phyloP scores from a whole-genome alignment of 1,139 yeast genomes.

The Chernovozyma aurita region DNA sequence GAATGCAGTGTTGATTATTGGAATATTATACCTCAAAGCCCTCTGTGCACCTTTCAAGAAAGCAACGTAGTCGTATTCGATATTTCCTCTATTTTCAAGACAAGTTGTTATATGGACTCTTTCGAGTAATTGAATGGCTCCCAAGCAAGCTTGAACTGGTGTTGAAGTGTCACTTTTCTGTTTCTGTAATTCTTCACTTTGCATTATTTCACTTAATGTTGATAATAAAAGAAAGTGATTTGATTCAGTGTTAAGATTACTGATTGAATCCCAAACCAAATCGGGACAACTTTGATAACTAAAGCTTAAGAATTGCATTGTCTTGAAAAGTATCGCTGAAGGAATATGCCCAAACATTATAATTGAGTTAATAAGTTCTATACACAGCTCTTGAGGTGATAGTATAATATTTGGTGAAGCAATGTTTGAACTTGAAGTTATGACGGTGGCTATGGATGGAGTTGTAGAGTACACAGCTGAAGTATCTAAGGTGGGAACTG shows the following conservation, averaged over 20 bases:
- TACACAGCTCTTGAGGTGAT: constrained; percentile 15
- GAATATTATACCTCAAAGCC: constrained; percentile 24
- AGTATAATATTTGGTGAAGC: background rate
- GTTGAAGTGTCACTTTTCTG: constrained; percentile 2
- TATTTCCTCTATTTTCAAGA: constrained; percentile 11
- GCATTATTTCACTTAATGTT: constrained; percentile 22
- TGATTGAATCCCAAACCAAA: constrained; percentile 34
- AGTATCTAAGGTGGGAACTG: background rate
- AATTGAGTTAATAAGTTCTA: constrained; percentile 44
- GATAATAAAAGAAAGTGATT: constrained; percentile 17
- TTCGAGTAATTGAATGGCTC: constrained; percentile 39
- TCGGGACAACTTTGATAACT: constrained; percentile 9
- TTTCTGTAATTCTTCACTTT: constrained; percentile 22
- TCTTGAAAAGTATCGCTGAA: constrained; percentile 26
- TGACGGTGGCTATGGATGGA: background rate
- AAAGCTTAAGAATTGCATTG: constrained; percentile 44
- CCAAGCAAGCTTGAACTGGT: constrained; percentile 39
- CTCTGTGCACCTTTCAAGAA: constrained; percentile 23
- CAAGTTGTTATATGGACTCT: constrained; percentile 17
- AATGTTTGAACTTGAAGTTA: background rate
- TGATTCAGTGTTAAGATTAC: constrained; percentile 18
- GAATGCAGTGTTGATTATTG: constrained; percentile 27
- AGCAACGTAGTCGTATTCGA: constrained; percentile 18
- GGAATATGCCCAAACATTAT: constrained; percentile 50
- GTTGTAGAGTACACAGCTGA: background rate